Evolutionary conservation across 108 stramenopile genomes (phyloP), one percentile per base, ranked within the genome.

Genomic region (Pinguiococcus pyrenoidosus): DNA sequence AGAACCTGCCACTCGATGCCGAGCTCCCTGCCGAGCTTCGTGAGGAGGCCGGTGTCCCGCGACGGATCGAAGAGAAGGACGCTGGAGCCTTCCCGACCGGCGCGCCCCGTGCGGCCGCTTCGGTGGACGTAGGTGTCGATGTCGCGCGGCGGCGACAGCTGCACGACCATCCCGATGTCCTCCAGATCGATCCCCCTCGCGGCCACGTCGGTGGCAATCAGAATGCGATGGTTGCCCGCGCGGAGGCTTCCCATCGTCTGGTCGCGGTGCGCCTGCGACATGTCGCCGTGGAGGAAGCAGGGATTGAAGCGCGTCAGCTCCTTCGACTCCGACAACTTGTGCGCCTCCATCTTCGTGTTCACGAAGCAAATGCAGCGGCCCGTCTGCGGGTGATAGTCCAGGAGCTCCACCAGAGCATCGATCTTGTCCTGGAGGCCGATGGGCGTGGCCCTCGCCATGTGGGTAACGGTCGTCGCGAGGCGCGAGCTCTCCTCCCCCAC

Each of bases 151-250:
- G 92, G 91, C 41, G 82, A 73, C 49, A 84, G 78, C 60, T 93
- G 89, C 23, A 95, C 71, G 26, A 98, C 92, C 40, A 94, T 76
- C 55, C 93, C 92, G 29, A 95, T 88, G 50, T 90, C 43, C 16
- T 32, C 71, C 51, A 99, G 86, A 59, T 99, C 93, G 53, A 96
- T 89, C 29, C 96, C 96, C 34, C 96, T 73, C 5, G 96, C 96
- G 16, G 96, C 96, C 14, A 99, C 96, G 68, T 99, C 96, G 0
- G 96, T 99, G 1, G 96, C 96, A 12, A 99, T 87, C 45, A 99
- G 71, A n/a, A n/a, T n/a, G n/a, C n/a, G n/a, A n/a, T n/a, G n/a
- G n/a, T n/a, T n/a, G n/a, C n/a, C n/a, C n/a, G n/a, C n/a, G n/a
- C n/a, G n/a, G n/a, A n/a, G n/a, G n/a, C n/a, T n/a, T n/a, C n/a